Evolutionary conservation across 768 basidiomycete genomes (phyloP), one percentile per base, ranked within the genome.

Genomic region (Agrocybe praecox): DNA sequence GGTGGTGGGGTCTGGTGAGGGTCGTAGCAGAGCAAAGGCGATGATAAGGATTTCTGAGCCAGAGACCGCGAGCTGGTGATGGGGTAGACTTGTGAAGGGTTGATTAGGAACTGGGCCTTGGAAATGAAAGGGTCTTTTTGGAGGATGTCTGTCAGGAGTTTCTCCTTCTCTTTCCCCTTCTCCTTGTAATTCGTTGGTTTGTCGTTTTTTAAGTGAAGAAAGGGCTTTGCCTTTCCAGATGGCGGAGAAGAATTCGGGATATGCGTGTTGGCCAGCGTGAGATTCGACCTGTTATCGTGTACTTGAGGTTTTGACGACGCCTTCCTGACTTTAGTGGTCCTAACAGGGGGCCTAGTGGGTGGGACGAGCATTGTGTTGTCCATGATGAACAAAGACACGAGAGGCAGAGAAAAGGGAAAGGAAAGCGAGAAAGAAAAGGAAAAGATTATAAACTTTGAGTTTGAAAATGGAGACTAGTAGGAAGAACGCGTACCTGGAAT

Each of bases 61-160:
- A 21, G 63, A 52, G 42, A 59, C 22, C 53, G 42, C 2, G 62
- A 52, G 24, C 51, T 49, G 10, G 58, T 56, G n/a, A 61, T 52
- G 44, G 70, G 69, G 21, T 60, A 55, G 43, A 61, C 57, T 58
- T 67, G 60, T 14, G 66, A 62, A 0, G 72, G 65, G 15, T 52
- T 62, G 36, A 66, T 67, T 12, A 40, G 12, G n/a, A 40, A 40
- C 14, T 6, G 6, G 12, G 36, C 3, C 14, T 40, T 15, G 12
- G 36, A n/a, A 14, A 14, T 6, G 14, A 14, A 12, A 14, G 36
- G 12, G 36, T 40, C 36, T 40, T 40, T 40, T n/a, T 6, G 36
- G 6, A 40, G n/a, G 36, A 14, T 6, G 14, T 14, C 36, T 15
- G 7, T 34, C 33, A 34, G 15, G 33, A 34, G 7, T 40, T 14